These are phyloP conservation scores for Globisporangium megalacanthum DNA, from an alignment of 352 stramenopile genomes.

Conservation along the genomic window DNA sequence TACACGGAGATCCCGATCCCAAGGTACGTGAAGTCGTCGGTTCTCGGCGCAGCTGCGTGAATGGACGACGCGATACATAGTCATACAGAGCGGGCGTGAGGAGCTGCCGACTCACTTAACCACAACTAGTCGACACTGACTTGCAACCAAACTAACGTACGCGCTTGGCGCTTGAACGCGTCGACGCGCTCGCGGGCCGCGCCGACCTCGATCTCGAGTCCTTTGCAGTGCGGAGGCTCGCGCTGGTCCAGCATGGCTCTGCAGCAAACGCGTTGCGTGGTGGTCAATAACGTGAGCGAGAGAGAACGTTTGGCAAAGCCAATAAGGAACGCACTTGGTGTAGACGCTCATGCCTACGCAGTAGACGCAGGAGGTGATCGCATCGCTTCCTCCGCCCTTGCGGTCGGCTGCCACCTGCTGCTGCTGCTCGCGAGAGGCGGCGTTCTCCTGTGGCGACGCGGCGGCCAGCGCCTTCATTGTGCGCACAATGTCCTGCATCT, in stretches of 20 bases:
- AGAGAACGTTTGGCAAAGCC: not conserved
- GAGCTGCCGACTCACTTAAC: no score
- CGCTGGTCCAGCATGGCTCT: conserved; percentile 47
- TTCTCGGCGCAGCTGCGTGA: conserved; percentile 26
- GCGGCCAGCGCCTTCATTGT: conserved; percentile 1
- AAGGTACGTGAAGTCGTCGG: conserved; percentile 54
- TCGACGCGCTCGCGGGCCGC: conserved; percentile 38
- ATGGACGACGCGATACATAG: not conserved
- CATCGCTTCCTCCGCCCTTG: not conserved
- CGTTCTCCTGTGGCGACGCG: conserved; percentile 8
- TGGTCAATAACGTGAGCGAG: not conserved
- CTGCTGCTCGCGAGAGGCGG: conserved; percentile 1
- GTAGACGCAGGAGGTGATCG: conserved; percentile 31
- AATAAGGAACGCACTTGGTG: conserved; percentile 35
- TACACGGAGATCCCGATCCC: conserved; percentile 62
- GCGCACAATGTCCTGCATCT: conserved; percentile 3
- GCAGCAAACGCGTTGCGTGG: not conserved
- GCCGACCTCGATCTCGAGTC: conserved; percentile 37
- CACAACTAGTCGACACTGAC: not conserved
- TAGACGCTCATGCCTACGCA: conserved; percentile 65
- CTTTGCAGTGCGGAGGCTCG: conserved; percentile 45
- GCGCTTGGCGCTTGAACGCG: conserved; percentile 34
- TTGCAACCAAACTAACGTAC: conserved; percentile 16
- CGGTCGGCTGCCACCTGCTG: conserved; percentile 3
- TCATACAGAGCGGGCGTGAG: conserved; percentile 1